Conservation (phyloP, 306 rosid species). For the cucumber (Cucumis sativus) region Cucumber_9930_V3 NC_026660.2:378001-378500, state of each 20-base stretch:
- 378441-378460: background rate
- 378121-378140: slow-evolving; percentile 18
- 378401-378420: slow-evolving; percentile 6
- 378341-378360: slow-evolving; percentile 13
- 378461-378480: background rate
- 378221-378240: slow-evolving; percentile 25
- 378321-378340: slow-evolving; percentile 19
- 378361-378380: slow-evolving; percentile 25
- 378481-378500: background rate
- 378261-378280: background rate
- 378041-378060: background rate
- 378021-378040: background rate
- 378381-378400: slow-evolving; percentile 1
- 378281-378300: slow-evolving; percentile 20
- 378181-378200: slow-evolving; percentile 16
- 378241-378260: slow-evolving; percentile 16
- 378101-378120: slow-evolving; percentile 32
- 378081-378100: slow-evolving; percentile 10
- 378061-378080: slow-evolving; percentile 10
- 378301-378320: slow-evolving; percentile 30
- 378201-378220: slow-evolving; percentile 15
- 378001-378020: background rate
- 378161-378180: slow-evolving; percentile 18
- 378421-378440: slow-evolving; percentile 68
- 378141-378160: slow-evolving; percentile 23